These are phyloP conservation scores for Helminthosporium solani DNA, from an alignment of 2,329 filamentous ascomycete genomes.

Conservation along the genomic window DNA sequence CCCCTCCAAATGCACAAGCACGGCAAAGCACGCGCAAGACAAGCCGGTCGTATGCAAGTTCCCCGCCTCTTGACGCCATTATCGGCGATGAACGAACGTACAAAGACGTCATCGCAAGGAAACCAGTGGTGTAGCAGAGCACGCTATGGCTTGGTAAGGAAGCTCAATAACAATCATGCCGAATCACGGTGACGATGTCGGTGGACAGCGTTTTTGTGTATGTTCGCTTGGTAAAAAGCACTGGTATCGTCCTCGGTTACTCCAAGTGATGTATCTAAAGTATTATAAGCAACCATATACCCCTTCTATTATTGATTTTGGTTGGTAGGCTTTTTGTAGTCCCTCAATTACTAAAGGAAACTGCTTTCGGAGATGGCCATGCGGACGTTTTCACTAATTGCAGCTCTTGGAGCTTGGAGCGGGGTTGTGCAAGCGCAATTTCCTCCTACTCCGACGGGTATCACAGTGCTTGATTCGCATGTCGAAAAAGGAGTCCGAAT, in stretches of 20 bases:
- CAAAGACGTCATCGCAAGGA: conserved; percentile 2
- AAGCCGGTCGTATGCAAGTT: conserved; percentile 2
- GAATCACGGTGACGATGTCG: not conserved
- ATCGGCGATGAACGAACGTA: not conserved
- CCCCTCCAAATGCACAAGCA: not conserved
- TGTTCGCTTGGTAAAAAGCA: not conserved
- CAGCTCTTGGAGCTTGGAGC: conserved; percentile 16
- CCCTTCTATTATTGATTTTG: not conserved
- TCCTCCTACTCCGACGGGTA: conserved; percentile 41
- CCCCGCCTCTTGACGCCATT: not conserved
- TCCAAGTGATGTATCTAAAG: not conserved
- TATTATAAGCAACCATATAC: not conserved
- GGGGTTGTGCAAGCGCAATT: conserved; percentile 35
- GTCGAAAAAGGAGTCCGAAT: conserved; percentile 45
- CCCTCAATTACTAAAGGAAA: not conserved
- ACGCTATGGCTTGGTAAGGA: conserved; percentile 6
- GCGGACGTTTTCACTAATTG: conserved; percentile 11
- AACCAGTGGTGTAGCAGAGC: conserved; percentile 1
- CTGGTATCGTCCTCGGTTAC: not conserved
- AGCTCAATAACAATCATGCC: conserved; percentile 2
- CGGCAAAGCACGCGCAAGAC: not conserved
- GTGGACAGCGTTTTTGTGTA: not conserved
- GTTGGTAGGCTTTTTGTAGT: not conserved
- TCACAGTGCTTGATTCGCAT: conserved; percentile 43
- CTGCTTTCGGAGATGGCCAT: conserved; percentile 11